Conservation (phyloP, 495 filamentous ascomycete species). For the Pyrenula aspistea region DNA sequence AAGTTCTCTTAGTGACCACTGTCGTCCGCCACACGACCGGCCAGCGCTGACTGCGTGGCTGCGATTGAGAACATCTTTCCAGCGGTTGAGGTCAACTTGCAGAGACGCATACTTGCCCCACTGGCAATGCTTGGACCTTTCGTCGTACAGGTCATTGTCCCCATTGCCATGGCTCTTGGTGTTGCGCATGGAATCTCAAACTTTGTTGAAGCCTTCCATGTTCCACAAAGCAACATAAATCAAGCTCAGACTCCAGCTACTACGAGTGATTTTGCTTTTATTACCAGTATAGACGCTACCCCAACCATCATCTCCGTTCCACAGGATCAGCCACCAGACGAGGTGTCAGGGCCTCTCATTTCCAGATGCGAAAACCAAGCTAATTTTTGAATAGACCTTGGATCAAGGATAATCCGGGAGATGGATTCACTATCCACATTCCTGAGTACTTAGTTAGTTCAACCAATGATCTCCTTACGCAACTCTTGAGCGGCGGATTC, state of each 20-base stretch:
- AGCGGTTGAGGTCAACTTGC: background rate
- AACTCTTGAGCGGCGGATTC: background rate
- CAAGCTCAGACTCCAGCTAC: background rate
- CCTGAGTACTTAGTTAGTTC: background rate
- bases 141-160: background rate
- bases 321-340: background rate
- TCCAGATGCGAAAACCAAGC: background rate
- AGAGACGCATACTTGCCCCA: background rate
- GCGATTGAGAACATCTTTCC: background rate
- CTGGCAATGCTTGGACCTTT: background rate
- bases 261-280: background rate
- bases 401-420: background rate
- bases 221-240: background rate
- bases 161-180: no score
- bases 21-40: background rate
- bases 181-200: background rate
- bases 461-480: background rate
- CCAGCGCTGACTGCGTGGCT: background rate
- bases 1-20: background rate
- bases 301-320: background rate
- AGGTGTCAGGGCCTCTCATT: background rate
- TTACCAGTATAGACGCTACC: background rate
- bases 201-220: background rate
- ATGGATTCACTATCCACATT: background rate
- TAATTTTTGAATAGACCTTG: background rate